Conservation (phyloP, 495 filamentous ascomycete genomes). For the Cercophora samala region DNA sequence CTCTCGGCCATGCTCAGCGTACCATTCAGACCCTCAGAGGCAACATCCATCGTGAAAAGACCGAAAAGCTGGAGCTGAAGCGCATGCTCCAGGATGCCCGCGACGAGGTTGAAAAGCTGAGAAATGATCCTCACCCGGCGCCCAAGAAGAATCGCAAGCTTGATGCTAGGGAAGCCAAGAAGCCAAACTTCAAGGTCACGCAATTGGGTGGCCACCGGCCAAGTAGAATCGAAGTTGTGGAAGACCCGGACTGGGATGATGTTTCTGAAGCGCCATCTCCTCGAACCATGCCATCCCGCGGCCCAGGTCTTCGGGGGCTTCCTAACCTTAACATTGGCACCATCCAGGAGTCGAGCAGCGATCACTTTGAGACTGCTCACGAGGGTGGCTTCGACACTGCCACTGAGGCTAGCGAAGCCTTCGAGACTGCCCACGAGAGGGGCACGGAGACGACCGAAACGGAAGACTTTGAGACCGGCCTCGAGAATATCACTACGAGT, state of each 20-base stretch:
- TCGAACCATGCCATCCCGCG: constrained; percentile 19
- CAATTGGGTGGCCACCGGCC: constrained; percentile 75
- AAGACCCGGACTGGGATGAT: constrained; percentile 91
- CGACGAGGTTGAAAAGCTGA: constrained; percentile 81
- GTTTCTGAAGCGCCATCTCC: constrained; percentile 40
- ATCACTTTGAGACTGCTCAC: constrained; percentile 76
- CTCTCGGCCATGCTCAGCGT: constrained; percentile 86
- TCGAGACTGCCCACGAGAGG: constrained; percentile 80
- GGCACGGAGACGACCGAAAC: constrained; percentile 63
- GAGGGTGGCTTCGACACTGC: neutral
- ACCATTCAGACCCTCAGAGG: constrained; percentile 94
- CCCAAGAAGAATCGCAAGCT: constrained; percentile 65
- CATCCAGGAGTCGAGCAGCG: constrained; percentile 36
- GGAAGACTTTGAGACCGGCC: constrained; percentile 89
- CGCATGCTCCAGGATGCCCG: constrained; percentile 94
- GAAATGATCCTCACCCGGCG: constrained; percentile 55
- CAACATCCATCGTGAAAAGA: constrained; percentile 95
- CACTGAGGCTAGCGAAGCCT: constrained; percentile 79
- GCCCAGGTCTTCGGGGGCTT: constrained; percentile 17
- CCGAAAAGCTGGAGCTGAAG: constrained; percentile 92
- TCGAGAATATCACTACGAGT: constrained; percentile 54
- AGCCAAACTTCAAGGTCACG: constrained; percentile 62
- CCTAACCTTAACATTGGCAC: constrained; percentile 29
- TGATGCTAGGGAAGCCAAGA: constrained; percentile 72
- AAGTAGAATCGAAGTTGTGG: constrained; percentile 69